Evolutionary conservation across 2,329 filamentous ascomycete genomes (phyloP), one percentile per base, ranked within the genome.

Genomic region (Domatiomyces globalis): DNA sequence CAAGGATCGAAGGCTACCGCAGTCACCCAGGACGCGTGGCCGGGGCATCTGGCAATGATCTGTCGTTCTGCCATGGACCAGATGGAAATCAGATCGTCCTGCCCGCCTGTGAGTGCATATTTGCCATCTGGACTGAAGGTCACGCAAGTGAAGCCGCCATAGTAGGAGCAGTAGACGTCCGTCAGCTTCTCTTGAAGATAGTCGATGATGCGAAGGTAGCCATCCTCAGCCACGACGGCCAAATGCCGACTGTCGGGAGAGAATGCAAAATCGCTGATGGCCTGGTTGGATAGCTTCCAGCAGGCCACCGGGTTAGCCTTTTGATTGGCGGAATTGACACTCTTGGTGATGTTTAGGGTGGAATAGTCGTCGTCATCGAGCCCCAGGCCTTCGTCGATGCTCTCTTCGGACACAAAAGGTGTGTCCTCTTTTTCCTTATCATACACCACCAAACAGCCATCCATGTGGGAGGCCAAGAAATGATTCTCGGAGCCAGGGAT

Each of bases 41-140:
- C 92, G 63, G 94, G 87, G 65, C 92, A 96, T 56, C 92, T 80
- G 17, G 90, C 92, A 48, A 98, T 83, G 48, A 98, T 81, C 49
- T 82, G 79, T 45, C 80, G 81, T 62, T 96, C 92, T 43, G 81
- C 77, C 39, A 95, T 75, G 15, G 84, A 92, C 92, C 92, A 98
- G 60, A 98, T 95, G 0, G 88, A 94, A 10, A 98, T 85, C 8
- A 96, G 73, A 65, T 98, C 92, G 65, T 98, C 92, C 68, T 96
- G 90, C 4, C 92, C 89, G 49, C 92, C 92, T 0, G 92, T 95
- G 17, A 98, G 74, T 49, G 98, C 82, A 66, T 96, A 98, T 65
- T 94, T 90, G 49, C 88, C 89, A 63, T 98, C 92, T 8, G 92
- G 92, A 5, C 90, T 95, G 92, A 92, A 98, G 69, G 87, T 94